Base-by-base conservation (phyloP, 129 eudicot species). In the Saposhnikovia divaricata region DNA sequence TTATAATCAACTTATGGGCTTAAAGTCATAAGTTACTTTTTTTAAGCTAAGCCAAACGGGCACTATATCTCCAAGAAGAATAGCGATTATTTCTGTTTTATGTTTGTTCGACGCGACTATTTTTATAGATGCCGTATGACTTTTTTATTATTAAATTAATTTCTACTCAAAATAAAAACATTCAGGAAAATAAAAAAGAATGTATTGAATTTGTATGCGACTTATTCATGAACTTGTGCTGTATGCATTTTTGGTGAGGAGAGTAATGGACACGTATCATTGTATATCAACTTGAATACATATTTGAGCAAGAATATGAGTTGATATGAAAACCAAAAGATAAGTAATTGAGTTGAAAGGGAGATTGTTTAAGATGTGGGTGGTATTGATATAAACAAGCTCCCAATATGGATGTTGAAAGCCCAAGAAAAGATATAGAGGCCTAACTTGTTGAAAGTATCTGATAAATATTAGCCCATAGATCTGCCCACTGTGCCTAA, bases 401-500 rank as follows among this genome's bases (percentile, higher is more conserved):
- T 61, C 69, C 69, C 5, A 61, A 61, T 61, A 9, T 25, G 69
- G 69, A 61, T 61, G 69, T 9, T 61, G 69, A 61, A 25, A 61
- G 69, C 69, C 69, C 34, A 61, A 9, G 34, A 61, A 61, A 61
- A n/a, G 69, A 61, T 61, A 61, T 9, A 7, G 69, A 25, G 69
- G 69, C 69, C 69, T 61, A 61, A 61, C 69, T 7, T 59, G 28
- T 61, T 61, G 34, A 59, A 59, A 59, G 68, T 57, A 57, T 9
- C 13, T 13, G 42, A 68, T 31, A 68, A 40, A 40, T 34, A 18
- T 69, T 16, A 43, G 47, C 51, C 28, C 47, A 73, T 37, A 11
- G 45, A 37, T 73, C 77, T 43, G 51, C 85, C 82, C 80, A 81
- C 66, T 79, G 50, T 80, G 88, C 92, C 92, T 85, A 90, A 87